Evolutionary conservation across 2,329 filamentous ascomycete species (phyloP), one percentile per base, ranked within the genome.

Genomic region (Aspergillus niger): DNA sequence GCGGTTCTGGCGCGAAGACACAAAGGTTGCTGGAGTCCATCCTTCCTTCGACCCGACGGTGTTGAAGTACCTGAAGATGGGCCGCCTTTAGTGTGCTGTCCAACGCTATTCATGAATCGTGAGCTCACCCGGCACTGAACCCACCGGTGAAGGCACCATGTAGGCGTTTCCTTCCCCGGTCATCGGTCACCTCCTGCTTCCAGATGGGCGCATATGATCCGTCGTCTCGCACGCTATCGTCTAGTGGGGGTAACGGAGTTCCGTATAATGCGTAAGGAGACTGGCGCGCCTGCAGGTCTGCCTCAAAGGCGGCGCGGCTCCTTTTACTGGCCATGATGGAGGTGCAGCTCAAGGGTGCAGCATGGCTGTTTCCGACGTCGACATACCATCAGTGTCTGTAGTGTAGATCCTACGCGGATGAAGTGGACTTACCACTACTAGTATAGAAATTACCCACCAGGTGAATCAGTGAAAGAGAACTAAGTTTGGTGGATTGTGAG

Each of bases 41-140:
- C 95, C 95, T 82, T 99, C 94, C 77, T 98, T 98, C 59, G 94
- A 97, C 56, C 95, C 95, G 67, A 98, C 95, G 5, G 93, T 97
- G 75, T 99, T 99, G 80, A 95, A 98, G 79, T 98, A 97, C 68
- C 91, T 94, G 76, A 65, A 72, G 36, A 59, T 17, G 71, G 61
- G 57, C 63, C 63, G 67, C 57, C 44, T 65, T 78, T 72, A 75
- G 70, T 69, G 67, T 70, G 62, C 60, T 71, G 69, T 68, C 62
- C 67, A 70, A 68, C 67, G 64, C 63, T 59, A 61, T 62, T 58
- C 56, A 64, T 64, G 65, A 60, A 72, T 69, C 71, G 65, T 67
- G 69, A 69, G 76, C 87, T 81, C 85, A 94, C 89, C 95, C 95
- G 81, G 95, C 95, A 81, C 92, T 97, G 80, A 91, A 99, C 30